Evolutionary conservation across 2,329 filamentous ascomycete species (phyloP).

Genomic region (Fusarium armeniacum): DNA sequence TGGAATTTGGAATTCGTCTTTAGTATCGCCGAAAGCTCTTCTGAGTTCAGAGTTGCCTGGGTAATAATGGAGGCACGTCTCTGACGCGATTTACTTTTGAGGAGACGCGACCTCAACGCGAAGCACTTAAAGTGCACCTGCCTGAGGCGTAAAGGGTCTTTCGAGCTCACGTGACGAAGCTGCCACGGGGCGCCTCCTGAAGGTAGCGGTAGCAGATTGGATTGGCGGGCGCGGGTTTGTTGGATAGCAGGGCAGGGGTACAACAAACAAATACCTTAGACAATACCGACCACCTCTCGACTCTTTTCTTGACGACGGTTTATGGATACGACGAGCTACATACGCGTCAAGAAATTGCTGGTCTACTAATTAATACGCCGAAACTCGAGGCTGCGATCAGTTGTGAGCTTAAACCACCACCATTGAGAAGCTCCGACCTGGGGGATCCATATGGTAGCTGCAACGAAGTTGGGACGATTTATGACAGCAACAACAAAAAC

Average conservation of each 20-base stretch:
- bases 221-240: slow-evolving; percentile 45
- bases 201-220: slow-evolving; percentile 35
- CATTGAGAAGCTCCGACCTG: slow-evolving; percentile 42
- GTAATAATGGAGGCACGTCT: slow-evolving; percentile 54
- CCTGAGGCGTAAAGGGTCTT: slow-evolving; percentile 52
- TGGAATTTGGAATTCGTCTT: slow-evolving; percentile 29
- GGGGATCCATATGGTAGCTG: slow-evolving; percentile 32
- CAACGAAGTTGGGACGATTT: slow-evolving; percentile 40
- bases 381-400: slow-evolving; percentile 25
- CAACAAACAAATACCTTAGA: slow-evolving; percentile 36
- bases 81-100: slow-evolving; percentile 54
- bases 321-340: slow-evolving; percentile 45
- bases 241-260: slow-evolving; percentile 47
- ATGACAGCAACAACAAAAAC: slow-evolving; percentile 33
- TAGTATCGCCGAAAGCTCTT: slow-evolving; percentile 41
- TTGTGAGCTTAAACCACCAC: slow-evolving; percentile 39
- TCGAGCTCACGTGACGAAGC: slow-evolving; percentile 51
- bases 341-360: slow-evolving; percentile 11
- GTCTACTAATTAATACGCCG: slow-evolving; percentile 22
- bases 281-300: slow-evolving; percentile 42
- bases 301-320: slow-evolving; percentile 23
- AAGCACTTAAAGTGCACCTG: slow-evolving; percentile 56
- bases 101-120: slow-evolving; percentile 58
- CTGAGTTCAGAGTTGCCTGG: slow-evolving; percentile 48
- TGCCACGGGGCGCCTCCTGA: slow-evolving; percentile 48